phyloP scores from a whole-genome alignment of 106 monocot species.

The Dendrobium nobile region DNA sequence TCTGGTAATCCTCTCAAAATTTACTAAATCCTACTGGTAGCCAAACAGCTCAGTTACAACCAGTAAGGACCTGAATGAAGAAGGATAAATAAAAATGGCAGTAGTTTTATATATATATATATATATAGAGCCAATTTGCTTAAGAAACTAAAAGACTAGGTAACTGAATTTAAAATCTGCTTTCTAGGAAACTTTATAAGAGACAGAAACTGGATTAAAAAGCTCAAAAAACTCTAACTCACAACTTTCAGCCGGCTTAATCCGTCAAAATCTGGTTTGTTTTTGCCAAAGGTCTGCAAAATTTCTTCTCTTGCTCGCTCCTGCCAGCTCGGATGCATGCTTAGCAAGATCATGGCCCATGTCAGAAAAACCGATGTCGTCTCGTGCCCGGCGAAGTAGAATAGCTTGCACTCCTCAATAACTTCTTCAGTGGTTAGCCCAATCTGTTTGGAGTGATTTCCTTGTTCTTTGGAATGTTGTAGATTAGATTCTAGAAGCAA shows the following conservation, averaged over 20 bases:
- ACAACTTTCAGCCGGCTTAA: constrained; percentile 18
- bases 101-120: too few relatives aligned
- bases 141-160: too few relatives aligned
- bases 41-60: too few relatives aligned
- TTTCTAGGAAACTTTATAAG: too few relatives aligned
- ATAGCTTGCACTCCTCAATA: constrained; percentile 73
- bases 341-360: constrained; percentile 43
- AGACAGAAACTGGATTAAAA: too few relatives aligned
- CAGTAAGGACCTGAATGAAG: too few relatives aligned
- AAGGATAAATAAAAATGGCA: too few relatives aligned
- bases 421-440: constrained; percentile 29
- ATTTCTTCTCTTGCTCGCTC: constrained; percentile 51
- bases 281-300: constrained; percentile 21
- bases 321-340: constrained; percentile 55
- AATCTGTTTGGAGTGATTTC: not conserved
- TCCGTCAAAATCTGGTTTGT: constrained; percentile 12
- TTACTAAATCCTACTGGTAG: too few relatives aligned
- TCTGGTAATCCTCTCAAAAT: too few relatives aligned
- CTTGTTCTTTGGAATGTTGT: not conserved
- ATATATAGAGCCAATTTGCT: too few relatives aligned
- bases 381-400: constrained; percentile 78
- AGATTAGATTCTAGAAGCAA: constrained; percentile 14
- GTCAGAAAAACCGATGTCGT: constrained; percentile 45
- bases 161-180: too few relatives aligned
- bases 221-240: not conserved